Evolutionary conservation across 352 stramenopile genomes (phyloP).

Genomic region (Globisporangium acanthophoron): DNA sequence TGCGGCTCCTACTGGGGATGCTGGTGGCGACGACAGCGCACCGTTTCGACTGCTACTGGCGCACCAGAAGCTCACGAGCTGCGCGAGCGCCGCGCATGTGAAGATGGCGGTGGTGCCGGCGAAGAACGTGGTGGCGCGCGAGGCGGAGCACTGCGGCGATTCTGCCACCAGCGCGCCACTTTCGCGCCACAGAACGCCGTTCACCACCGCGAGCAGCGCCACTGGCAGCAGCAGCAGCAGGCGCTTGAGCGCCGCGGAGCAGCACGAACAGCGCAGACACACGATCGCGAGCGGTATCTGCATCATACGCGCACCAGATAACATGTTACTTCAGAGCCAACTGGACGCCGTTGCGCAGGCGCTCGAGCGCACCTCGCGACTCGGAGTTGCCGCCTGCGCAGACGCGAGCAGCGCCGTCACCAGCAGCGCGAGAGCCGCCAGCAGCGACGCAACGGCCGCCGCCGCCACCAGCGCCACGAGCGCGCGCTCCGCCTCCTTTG

Average conservation of each 20-base stretch:
- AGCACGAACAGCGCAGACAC: constrained; percentile 57
- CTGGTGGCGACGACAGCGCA: background rate
- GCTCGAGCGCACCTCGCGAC: constrained; percentile 16
- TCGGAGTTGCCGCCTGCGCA: background rate
- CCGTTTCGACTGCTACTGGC: background rate
- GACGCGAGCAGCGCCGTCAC: background rate
- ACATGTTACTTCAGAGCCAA: background rate
- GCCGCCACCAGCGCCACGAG: constrained; percentile 1
- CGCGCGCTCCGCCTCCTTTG: background rate
- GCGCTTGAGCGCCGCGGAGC: constrained; percentile 31
- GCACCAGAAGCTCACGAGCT: background rate
- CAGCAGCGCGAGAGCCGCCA: background rate
- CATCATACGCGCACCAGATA: background rate
- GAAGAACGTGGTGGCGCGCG: constrained; percentile 16
- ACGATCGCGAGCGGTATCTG: constrained; percentile 27
- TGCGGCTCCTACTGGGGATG: background rate
- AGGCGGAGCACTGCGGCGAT: background rate
- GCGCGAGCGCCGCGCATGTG: constrained; percentile 13
- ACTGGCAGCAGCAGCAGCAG: constrained; percentile 26
- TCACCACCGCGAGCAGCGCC: constrained; percentile 13
- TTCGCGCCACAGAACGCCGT: constrained; percentile 24
- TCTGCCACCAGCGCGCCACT: background rate
- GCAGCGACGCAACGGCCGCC: constrained; percentile 1
- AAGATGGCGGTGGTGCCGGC: constrained; percentile 19
- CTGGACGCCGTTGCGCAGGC: background rate